These are phyloP conservation scores for Lenwebbia sp. DNA, from an alignment of 345 rosid species.

Conservation along the genomic window DNA sequence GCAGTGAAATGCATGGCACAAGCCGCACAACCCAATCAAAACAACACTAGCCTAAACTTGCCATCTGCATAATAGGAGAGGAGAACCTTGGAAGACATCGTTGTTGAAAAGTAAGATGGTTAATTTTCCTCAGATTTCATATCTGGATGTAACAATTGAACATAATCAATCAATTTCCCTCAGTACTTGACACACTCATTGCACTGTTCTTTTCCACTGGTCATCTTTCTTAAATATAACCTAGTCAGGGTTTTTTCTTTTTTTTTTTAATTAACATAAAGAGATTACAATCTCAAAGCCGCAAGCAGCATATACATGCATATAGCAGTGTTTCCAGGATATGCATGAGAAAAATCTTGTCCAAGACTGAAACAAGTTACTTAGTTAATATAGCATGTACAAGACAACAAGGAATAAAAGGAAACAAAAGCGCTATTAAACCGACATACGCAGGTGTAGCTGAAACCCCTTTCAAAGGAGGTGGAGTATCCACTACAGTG, in stretches of 20 bases:
- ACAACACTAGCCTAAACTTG: neutral
- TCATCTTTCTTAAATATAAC: neutral
- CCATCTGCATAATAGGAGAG: neutral
- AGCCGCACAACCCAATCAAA: neutral
- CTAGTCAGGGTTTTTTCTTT: neutral
- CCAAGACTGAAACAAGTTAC: neutral
- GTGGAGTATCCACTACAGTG: constrained; percentile 58
- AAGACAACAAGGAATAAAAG: neutral
- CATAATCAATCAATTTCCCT: neutral
- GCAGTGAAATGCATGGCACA: neutral
- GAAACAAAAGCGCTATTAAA: neutral
- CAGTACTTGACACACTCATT: neutral
- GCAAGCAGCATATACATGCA: neutral
- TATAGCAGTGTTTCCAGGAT: neutral
- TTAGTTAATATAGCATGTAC: neutral
- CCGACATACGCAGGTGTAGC: constrained; percentile 57
- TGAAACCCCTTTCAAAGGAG: constrained; percentile 52
- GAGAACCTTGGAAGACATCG: neutral
- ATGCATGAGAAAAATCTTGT: neutral
- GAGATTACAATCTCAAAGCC: neutral
- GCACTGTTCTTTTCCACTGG: neutral
- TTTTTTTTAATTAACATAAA: neutral
- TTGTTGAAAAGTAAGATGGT: neutral
- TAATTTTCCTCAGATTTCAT: neutral
- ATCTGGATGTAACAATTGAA: neutral